Conservation (phyloP, 257 asterid species). For the Solanum pimpinellifolium region DNA sequence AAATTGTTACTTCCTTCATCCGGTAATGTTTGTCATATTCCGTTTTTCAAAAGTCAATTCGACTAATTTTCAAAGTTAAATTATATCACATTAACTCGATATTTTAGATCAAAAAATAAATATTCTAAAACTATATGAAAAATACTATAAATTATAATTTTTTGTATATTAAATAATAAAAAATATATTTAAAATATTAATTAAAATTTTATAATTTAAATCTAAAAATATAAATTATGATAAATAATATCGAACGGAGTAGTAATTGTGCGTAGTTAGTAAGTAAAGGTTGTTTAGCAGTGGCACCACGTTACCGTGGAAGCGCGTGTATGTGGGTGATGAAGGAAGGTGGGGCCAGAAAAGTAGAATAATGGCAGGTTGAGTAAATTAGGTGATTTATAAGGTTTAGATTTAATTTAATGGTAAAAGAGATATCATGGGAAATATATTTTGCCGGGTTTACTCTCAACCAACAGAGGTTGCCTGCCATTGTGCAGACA, state of each 20-base stretch:
- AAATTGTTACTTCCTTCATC: rapidly evolving
- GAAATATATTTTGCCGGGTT: background rate
- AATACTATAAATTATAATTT: no score
- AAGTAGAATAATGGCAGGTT: background rate
- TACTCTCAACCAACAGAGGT: constrained; percentile 5
- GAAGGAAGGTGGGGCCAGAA: background rate
- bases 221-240: no score
- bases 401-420: background rate
- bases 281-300: background rate
- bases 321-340: background rate
- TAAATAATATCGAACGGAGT: rapidly evolving
- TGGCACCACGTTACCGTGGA: background rate
- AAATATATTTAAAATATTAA: no score
- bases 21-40: no score
- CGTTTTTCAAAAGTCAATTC: rapidly evolving
- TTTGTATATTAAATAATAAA: no score
- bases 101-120: no score
- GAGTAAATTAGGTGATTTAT: background rate
- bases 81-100: no score
- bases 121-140: no score
- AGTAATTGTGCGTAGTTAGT: background rate
- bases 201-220: no score
- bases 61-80: rapidly evolving
- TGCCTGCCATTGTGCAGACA: constrained; percentile 12
- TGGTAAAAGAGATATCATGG: background rate